Base-by-base conservation (phyloP, 306 rosid genomes). In the Lathyrus sativus region DNA sequence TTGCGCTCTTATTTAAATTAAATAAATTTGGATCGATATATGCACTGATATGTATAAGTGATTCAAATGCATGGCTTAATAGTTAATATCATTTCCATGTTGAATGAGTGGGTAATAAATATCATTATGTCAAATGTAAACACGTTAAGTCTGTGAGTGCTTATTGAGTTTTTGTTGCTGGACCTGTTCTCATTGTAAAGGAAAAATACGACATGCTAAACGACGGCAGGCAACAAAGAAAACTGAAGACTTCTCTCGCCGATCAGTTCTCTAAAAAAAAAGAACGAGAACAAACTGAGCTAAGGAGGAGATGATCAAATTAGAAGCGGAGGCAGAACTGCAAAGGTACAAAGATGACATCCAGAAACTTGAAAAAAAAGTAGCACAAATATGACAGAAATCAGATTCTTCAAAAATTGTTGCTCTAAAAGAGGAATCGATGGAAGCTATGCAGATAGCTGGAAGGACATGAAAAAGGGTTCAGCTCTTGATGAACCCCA, bases 381-480 rank as follows among this genome's bases (percentile, higher is more conserved):
- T 90, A 60, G 82, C 90, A 15, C 85, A 82, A 43, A 59, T 90
- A 85, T 82, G 95, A 78, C 89, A 66, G 76, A 86, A 90, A 80
- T 74, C 84, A 0, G 96, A 90, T 74, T 90, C 97, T 65, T 81
- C 85, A 1, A 90, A 85, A 76, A 90, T 93, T 39, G 98, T 97
- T 56, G 98, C 98, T 6, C 86, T 93, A 33, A 83, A 48, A 86
- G 88, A 74, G 98, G 96, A 38, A 79, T 86, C 13, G 90, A 85
- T 57, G 97, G 91, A 78, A 86, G 86, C 80, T 83, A 74, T 76
- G 84, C 80, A 53, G 60, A 76, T 78, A 78, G 80, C 76, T 62
- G 68, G 26, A 58, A 45, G 62, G 85, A 85, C 50, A 18, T 53
- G 64, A 77, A 75, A 78, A 74, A 72, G 24, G 66, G 75, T 70